phyloP scores from a whole-genome alignment of 2,329 filamentous ascomycete species.

The Helicocarpus griseus region DNA sequence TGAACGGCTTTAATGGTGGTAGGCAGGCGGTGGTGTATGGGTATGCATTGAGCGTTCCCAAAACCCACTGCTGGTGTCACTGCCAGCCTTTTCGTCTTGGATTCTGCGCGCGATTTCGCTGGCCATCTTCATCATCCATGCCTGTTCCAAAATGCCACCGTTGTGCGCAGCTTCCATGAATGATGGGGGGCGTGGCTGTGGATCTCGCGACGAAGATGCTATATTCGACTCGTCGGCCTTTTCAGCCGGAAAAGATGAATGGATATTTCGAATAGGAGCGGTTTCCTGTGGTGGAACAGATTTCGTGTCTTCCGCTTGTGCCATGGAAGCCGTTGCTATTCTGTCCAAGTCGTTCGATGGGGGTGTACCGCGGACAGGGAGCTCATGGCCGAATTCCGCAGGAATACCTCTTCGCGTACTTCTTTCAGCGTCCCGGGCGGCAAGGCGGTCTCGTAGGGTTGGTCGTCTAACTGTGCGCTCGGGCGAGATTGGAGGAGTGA shows the following conservation, averaged over 20 bases:
- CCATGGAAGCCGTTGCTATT: not conserved
- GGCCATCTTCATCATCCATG: slow-evolving; percentile 60
- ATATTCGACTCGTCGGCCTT: not conserved
- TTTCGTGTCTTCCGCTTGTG: not conserved
- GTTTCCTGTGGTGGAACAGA: not conserved
- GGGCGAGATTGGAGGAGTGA: slow-evolving; percentile 44
- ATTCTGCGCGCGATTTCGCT: slow-evolving; percentile 77
- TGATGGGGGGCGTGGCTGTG: slow-evolving; percentile 2
- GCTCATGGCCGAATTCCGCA: slow-evolving; percentile 15
- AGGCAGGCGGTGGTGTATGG: slow-evolving; percentile 34
- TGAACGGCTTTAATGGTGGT: slow-evolving; percentile 26
- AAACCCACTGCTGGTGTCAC: slow-evolving; percentile 24
- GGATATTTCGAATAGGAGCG: not conserved
- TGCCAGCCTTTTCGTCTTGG: slow-evolving; percentile 65
- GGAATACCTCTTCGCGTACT: slow-evolving; percentile 17
- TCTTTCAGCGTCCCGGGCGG: slow-evolving; percentile 16
- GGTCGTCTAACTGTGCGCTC: slow-evolving; percentile 24
- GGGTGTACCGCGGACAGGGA: slow-evolving; percentile 2
- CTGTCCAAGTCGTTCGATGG: not conserved
- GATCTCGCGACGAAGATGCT: not conserved
- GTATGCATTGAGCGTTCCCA: slow-evolving; percentile 30
- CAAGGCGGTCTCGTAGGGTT: slow-evolving; percentile 25
- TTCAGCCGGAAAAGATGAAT: not conserved
- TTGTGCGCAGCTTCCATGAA: slow-evolving; percentile 12
- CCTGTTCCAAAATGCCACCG: slow-evolving; percentile 36